phyloP scores from a whole-genome alignment of 2,329 filamentous ascomycete genomes.

The Fusarium falciforme region DNA sequence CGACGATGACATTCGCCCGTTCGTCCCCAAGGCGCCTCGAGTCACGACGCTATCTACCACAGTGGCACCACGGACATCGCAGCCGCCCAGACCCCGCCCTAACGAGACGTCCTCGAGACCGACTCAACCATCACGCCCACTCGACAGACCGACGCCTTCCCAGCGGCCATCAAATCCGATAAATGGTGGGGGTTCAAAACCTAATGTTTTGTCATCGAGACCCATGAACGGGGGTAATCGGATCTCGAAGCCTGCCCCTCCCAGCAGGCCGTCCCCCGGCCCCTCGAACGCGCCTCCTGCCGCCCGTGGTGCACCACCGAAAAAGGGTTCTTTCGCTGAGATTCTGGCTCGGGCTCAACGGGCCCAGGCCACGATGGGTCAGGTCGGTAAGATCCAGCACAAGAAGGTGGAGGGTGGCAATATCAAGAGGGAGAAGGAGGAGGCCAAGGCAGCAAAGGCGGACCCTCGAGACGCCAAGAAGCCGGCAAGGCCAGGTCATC shows the following conservation, averaged over 20 bases:
- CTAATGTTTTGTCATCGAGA: constrained; percentile 39
- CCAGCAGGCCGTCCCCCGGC: constrained; percentile 39
- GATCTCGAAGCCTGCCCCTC: constrained; percentile 40
- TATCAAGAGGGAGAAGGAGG: constrained; percentile 59
- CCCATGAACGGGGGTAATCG: constrained; percentile 41
- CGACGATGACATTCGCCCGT: constrained; percentile 59
- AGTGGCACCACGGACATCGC: constrained; percentile 34
- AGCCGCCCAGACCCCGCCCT: constrained; percentile 27
- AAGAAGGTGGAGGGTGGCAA: constrained; percentile 76
- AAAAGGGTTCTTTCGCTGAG: constrained; percentile 80
- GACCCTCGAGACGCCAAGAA: constrained; percentile 41
- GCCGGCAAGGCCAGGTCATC: constrained; percentile 17
- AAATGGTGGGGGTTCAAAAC: constrained; percentile 26
- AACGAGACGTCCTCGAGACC: constrained; percentile 30
- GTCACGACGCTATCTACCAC: constrained; percentile 39
- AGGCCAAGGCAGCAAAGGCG: constrained; percentile 45
- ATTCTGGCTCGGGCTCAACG: constrained; percentile 79
- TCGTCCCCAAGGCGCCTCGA: constrained; percentile 57
- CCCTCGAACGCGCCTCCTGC: constrained; percentile 53
- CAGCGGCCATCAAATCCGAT: constrained; percentile 36
- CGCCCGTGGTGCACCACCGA: constrained; percentile 62
- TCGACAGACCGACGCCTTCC: constrained; percentile 40
- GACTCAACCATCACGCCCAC: constrained; percentile 38
- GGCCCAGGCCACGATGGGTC: constrained; percentile 69
- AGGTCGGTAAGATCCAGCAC: constrained; percentile 78